Evolutionary conservation across 2,329 filamentous ascomycete species (phyloP), one percentile per base, ranked within the genome.

Genomic region (Dothistroma pini): DNA sequence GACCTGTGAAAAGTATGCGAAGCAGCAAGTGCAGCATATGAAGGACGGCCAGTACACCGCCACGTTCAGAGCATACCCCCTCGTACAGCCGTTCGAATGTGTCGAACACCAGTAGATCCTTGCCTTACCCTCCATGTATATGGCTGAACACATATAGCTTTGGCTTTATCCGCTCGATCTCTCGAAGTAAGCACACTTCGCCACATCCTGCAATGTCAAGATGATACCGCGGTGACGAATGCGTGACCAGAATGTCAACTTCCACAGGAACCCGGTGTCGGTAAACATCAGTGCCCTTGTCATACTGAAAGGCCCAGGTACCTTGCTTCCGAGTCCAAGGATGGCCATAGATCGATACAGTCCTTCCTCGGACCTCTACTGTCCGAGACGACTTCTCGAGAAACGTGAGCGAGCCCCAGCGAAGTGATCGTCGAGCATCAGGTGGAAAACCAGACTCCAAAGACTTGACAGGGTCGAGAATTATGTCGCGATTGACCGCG

Each of bases 311-410:
- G 0, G 76, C 75, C 74, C 74, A 79, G 31, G 60, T 55, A 82
- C 90, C 78, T 89, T 87, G 41, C 86, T 83, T 25, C 77, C 76
- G 57, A 84, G 85, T 31, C 89, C 88, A 71, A 1, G 90, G 89
- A 0, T 87, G 87, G 8, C 93, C 92, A 76, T 90, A 96, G 61
- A 96, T 78, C 54, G 82, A 86, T 59, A 93, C 75, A 21, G 77
- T 79, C 54, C 88, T 82, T 6, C 80, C 80, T 67, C 57, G 56
- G 64, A 92, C 86, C 7, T 82, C 79, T n/a, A 77, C 31, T 1
- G 66, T 72, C 4, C 60, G 61, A 2, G 66, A 58, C 1, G 63
- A 64, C 58, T 74, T 68, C 38, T 76, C 62, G 7, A 78, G 68
- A 59, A 78, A 77, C 3, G 62, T 59, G 32, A 76, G 68, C 44